Evolutionary conservation across 805 yeast species (phyloP).

Genomic region (Phaffomyces antillensis): DNA sequence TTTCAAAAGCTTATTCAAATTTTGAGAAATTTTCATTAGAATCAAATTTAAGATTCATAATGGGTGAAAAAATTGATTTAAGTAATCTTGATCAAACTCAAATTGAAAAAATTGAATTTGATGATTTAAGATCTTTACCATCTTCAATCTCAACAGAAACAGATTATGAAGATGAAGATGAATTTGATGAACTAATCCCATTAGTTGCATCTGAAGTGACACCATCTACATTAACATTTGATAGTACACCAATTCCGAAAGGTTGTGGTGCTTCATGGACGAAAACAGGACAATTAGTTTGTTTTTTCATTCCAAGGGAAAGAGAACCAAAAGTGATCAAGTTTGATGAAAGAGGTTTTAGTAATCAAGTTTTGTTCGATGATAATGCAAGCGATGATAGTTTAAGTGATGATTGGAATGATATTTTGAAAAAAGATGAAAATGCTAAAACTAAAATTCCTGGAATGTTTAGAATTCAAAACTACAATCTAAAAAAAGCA

Average conservation of each 20-base stretch:
- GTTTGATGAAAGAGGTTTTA: constrained; percentile 50
- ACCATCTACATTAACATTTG: constrained; percentile 37
- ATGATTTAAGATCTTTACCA: constrained; percentile 20
- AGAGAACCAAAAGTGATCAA: constrained; percentile 37
- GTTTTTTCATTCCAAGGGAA: constrained; percentile 65
- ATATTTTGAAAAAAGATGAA: constrained; percentile 51
- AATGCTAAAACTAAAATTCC: constrained; percentile 44
- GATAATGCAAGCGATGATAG: constrained; percentile 44
- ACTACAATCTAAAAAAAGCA: constrained; percentile 4
- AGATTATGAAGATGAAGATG: constrained; percentile 26
- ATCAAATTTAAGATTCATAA: constrained; percentile 62
- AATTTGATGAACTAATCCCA: constrained; percentile 24
- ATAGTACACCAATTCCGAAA: constrained; percentile 85
- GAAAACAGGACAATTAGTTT: constrained; percentile 65
- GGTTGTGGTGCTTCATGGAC: constrained; percentile 94
- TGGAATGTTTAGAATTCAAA: constrained; percentile 27
- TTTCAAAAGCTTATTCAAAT: constrained; percentile 49
- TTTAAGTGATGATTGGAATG: constrained; percentile 63
- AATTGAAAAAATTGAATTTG: constrained; percentile 31
- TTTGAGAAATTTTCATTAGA: constrained; percentile 69
- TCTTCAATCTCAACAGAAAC: constrained; percentile 21
- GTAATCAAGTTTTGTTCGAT: constrained; percentile 23
- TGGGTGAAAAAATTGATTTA: constrained; percentile 70
- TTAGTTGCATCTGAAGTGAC: constrained; percentile 7
- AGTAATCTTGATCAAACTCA: constrained; percentile 30